Evolutionary conservation across 2,329 filamentous ascomycete species (phyloP).

Genomic region (Niveomyces coronatus): DNA sequence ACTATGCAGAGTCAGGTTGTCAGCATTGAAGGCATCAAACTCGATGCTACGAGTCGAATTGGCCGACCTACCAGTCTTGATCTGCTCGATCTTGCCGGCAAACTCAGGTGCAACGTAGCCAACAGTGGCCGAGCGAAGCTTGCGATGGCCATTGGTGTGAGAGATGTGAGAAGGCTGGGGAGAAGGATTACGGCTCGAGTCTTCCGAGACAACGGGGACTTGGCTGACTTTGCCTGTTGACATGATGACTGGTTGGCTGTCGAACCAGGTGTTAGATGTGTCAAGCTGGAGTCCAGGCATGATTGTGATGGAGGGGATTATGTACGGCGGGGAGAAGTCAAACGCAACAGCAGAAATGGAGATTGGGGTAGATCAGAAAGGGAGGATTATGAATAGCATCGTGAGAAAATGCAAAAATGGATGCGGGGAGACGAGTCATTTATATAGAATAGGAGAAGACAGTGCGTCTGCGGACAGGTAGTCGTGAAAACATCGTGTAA

Average conservation of each 20-base stretch:
- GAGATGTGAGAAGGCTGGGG: conserved; percentile 72
- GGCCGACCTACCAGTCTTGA: conserved; percentile 55
- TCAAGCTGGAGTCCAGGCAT: conserved; percentile 9
- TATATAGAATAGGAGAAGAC: conserved; percentile 7
- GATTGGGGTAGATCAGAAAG: not conserved
- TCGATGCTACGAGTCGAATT: not conserved
- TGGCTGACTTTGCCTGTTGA: conserved; percentile 23
- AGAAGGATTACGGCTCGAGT: conserved; percentile 58
- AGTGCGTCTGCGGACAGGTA: conserved; percentile 11
- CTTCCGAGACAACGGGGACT: conserved; percentile 30
- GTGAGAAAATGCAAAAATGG: not conserved
- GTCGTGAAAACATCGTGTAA: conserved; percentile 21
- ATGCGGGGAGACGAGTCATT: conserved; percentile 4
- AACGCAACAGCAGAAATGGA: not conserved
- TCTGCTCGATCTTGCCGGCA: conserved; percentile 84
- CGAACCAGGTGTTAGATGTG: conserved; percentile 8
- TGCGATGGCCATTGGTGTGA: conserved; percentile 54
- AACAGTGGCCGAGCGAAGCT: conserved; percentile 79
- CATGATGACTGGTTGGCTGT: conserved; percentile 18
- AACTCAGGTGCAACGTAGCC: conserved; percentile 95
- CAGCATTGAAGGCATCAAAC: not conserved
- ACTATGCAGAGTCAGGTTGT: conserved; percentile 43
- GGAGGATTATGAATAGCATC: not conserved
- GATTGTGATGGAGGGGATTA: conserved; percentile 6
- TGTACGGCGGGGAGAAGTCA: not conserved